phyloP scores from a whole-genome alignment of 2,329 filamentous ascomycete genomes.

The Zalaria sp. region DNA sequence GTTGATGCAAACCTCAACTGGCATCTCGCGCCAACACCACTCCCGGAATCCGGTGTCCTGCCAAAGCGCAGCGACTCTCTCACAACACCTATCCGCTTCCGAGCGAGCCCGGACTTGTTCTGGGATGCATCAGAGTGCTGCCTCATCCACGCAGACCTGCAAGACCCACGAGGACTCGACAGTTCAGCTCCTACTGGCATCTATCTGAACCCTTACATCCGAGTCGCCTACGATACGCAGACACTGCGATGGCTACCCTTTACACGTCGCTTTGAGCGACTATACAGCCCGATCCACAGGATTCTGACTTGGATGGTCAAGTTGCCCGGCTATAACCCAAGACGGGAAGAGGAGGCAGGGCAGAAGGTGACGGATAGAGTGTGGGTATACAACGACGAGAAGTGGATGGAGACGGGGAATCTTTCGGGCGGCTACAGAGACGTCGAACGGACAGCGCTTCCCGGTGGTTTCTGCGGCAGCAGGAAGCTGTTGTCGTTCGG shows the following conservation, averaged over 20 bases:
- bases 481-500: slow-evolving; percentile 37
- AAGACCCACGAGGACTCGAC: slow-evolving; percentile 20
- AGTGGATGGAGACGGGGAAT: slow-evolving; percentile 11
- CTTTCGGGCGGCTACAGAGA: slow-evolving; percentile 23
- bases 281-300: slow-evolving; percentile 46
- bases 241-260: slow-evolving; percentile 46
- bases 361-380: slow-evolving; percentile 37
- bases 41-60: background rate
- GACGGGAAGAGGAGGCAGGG: slow-evolving; percentile 45
- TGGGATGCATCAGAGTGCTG: slow-evolving; percentile 36
- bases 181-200: slow-evolving; percentile 33
- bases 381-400: slow-evolving; percentile 31
- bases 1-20: background rate
- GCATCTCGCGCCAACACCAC: background rate
- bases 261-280: slow-evolving; percentile 49
- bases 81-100: slow-evolving; percentile 27
- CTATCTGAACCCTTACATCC: slow-evolving; percentile 62
- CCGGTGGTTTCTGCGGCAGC: slow-evolving; percentile 42
- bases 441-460: slow-evolving; percentile 30
- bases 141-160: slow-evolving; percentile 31
- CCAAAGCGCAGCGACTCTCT: background rate
- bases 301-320: slow-evolving; percentile 40
- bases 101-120: slow-evolving; percentile 26
- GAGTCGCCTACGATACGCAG: slow-evolving; percentile 49
- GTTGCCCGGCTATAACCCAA: slow-evolving; percentile 46